Conservation (phyloP, 331 rosid species). For the Prunus yedoensis region DNA sequence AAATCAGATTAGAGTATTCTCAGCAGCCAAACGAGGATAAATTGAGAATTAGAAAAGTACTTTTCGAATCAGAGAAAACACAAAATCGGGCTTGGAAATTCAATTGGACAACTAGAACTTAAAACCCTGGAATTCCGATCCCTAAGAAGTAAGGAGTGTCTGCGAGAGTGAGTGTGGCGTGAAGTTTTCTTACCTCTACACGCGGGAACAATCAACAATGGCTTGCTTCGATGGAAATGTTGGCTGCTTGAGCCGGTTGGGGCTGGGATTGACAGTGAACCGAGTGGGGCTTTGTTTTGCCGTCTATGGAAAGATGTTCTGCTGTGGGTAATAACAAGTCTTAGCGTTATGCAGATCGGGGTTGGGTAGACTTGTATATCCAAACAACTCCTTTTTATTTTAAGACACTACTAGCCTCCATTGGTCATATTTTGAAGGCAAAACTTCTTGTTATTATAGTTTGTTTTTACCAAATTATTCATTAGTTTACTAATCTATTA, state of each 20-base stretch:
- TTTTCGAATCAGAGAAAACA: neutral
- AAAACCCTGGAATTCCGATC: neutral
- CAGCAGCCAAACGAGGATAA: neutral
- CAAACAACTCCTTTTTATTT: neutral
- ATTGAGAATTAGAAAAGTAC: neutral
- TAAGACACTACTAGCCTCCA: too few species aligned
- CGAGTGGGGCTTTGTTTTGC: neutral
- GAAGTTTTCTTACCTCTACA: neutral
- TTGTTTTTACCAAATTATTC: too few species aligned
- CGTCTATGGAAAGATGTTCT: neutral
- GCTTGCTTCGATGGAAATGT: neutral
- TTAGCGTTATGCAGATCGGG: neutral
- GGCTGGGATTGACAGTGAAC: neutral
- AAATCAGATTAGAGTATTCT: neutral
- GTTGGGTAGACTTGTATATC: neutral
- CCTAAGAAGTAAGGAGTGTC: neutral
- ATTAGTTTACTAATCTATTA: too few species aligned
- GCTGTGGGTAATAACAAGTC: neutral
- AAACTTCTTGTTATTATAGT: too few species aligned
- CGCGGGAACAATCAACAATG: neutral
- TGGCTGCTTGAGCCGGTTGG: neutral
- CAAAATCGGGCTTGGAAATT: neutral
- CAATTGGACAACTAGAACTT: neutral
- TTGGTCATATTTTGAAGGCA: too few species aligned
- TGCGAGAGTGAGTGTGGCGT: too few species aligned